These are phyloP conservation scores for Acer campestre DNA, from an alignment of 345 rosid genomes.

Conservation along the genomic window DNA sequence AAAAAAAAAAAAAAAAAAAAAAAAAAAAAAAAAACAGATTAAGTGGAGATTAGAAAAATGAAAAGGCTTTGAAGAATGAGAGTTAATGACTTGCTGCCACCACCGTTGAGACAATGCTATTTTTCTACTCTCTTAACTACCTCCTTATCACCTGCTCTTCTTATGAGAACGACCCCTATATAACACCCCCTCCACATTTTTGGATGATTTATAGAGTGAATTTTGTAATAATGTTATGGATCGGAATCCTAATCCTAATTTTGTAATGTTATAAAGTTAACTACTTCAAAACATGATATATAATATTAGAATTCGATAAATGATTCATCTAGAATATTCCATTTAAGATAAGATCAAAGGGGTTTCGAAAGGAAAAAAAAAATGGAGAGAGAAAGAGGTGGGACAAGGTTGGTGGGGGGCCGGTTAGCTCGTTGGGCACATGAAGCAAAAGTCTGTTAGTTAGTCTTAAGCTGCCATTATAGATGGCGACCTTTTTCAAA, in stretches of 20 bases:
- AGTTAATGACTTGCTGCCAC: constrained; percentile 27
- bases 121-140: constrained; percentile 36
- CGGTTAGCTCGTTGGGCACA: constrained; percentile 40
- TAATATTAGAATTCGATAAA: too few species aligned
- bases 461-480: neutral
- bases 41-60: neutral
- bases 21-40: too few species aligned
- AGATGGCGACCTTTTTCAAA: neutral
- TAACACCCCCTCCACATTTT: too few species aligned
- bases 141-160: constrained; percentile 20
- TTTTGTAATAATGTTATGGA: too few species aligned
- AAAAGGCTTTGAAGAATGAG: neutral
- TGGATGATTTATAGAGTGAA: too few species aligned
- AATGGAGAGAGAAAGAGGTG: neutral
- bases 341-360: neutral
- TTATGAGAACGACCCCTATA: constrained; percentile 17
- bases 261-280: too few species aligned
- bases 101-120: constrained; percentile 27
- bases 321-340: neutral
- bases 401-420: constrained; percentile 35
- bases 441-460: constrained; percentile 18
- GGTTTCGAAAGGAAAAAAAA: neutral
- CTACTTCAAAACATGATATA: too few species aligned
- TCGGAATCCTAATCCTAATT: too few species aligned
- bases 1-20: too few species aligned